Conservation (phyloP, 768 basidiomycete genomes). For the Stropharia rugosoannulata region DNA sequence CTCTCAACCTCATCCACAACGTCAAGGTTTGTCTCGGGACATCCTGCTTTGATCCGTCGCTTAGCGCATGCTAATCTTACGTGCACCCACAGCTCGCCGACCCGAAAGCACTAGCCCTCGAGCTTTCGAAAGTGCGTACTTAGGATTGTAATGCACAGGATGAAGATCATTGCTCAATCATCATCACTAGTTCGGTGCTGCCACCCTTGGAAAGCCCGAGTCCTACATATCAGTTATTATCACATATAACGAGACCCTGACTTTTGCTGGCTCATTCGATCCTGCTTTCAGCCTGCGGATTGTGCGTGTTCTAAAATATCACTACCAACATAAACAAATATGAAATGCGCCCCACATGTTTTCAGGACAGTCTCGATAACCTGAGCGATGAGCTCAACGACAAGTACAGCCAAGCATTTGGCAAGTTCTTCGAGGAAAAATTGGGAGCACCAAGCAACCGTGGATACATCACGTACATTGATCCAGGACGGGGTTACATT, state of each 20-base stretch:
- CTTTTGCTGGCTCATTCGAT: constrained; percentile 62
- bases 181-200: constrained; percentile 45
- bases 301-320: constrained; percentile 38
- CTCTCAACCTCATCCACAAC: constrained; percentile 42
- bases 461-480: constrained; percentile 59
- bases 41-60: neutral
- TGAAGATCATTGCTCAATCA: neutral
- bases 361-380: constrained; percentile 58
- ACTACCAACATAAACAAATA: neutral
- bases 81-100: constrained; percentile 28
- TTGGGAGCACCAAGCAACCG: constrained; percentile 49
- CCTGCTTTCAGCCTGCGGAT: constrained; percentile 61
- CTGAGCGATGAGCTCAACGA: constrained; percentile 47
- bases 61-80: neutral
- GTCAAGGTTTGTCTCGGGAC: constrained; percentile 31
- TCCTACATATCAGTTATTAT: constrained; percentile 52
- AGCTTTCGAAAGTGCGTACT: constrained; percentile 58
- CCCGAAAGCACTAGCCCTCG: constrained; percentile 40
- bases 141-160: neutral
- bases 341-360: neutral
- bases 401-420: constrained; percentile 54
- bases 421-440: constrained; percentile 52
- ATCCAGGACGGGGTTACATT: constrained; percentile 49
- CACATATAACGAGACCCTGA: constrained; percentile 56
- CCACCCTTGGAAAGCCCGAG: constrained; percentile 55